Percentiles rank a stretch among this genome's conserved stretches.
phyloP scores from a whole-genome alignment of 192 early-diverging fungal species.

The Podochytrium sp. region DNA sequence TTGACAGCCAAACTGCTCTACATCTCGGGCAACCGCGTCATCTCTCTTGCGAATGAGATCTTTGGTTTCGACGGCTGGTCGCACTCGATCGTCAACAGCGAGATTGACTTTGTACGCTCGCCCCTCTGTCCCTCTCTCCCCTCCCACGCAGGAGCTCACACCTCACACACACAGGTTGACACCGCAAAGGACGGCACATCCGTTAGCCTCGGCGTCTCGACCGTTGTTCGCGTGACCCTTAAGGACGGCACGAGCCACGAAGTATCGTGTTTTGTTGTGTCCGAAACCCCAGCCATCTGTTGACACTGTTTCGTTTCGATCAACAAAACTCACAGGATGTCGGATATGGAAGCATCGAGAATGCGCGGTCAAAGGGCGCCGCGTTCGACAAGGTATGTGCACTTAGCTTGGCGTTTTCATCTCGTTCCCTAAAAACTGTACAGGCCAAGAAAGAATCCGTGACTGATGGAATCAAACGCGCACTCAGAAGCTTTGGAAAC shows the following conservation, averaged over 20 bases:
- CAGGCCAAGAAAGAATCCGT: conserved; percentile 87
- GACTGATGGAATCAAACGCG: conserved; percentile 90
- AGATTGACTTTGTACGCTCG: conserved; percentile 76
- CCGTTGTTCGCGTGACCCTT: conserved; percentile 79
- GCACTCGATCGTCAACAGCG: conserved; percentile 68
- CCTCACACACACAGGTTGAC: conserved; percentile 6
- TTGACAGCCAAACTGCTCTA: conserved; percentile 64
- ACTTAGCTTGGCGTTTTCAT: not conserved
- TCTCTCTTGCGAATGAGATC: conserved; percentile 87
- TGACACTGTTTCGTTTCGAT: not conserved
- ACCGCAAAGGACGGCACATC: conserved; percentile 19
- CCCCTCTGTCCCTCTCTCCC: not conserved
- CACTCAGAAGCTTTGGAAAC: conserved; percentile 86
- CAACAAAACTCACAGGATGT: conserved; percentile 75
- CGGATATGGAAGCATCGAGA: conserved; percentile 84
- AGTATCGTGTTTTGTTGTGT: conserved; percentile 36
- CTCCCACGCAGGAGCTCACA: not conserved
- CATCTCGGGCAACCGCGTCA: conserved; percentile 81
- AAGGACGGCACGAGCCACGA: conserved; percentile 88
- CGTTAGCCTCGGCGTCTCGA: conserved; percentile 71
- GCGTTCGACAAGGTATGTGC: conserved; percentile 81
- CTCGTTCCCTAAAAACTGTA: no score
- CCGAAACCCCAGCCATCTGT: not conserved
- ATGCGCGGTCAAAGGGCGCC: conserved; percentile 69
- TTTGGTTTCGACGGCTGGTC: conserved; percentile 98